Evolutionary conservation across 306 rosid genomes (phyloP).

Genomic region (Cicer cuneatum): DNA sequence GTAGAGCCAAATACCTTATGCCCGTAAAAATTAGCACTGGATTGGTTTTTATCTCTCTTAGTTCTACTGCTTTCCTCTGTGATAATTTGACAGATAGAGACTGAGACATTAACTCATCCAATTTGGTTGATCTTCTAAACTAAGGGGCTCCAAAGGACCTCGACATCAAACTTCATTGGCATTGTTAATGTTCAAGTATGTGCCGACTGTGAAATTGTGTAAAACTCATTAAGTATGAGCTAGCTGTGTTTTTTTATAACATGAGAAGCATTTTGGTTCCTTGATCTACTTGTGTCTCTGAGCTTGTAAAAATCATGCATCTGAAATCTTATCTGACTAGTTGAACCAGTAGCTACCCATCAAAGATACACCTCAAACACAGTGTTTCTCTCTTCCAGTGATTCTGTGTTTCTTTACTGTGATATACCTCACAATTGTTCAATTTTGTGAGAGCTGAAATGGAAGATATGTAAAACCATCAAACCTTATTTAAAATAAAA

Average conservation of each 20-base stretch:
- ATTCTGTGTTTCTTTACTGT: conserved; percentile 29
- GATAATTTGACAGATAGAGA: background rate
- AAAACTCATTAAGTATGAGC: background rate
- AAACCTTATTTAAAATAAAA: conserved; percentile 40
- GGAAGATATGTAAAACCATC: conserved; percentile 33
- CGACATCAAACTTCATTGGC: background rate
- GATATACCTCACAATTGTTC: conserved; percentile 40
- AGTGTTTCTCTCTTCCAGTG: conserved; percentile 36
- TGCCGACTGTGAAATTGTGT: background rate
- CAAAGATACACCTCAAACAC: conserved; percentile 43
- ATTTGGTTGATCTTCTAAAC: background rate
- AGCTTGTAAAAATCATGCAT: conserved; percentile 91
- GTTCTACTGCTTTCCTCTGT: no score
- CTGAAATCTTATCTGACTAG: conserved; percentile 84
- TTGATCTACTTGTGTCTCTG: conserved; percentile 70
- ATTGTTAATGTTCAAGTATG: no score
- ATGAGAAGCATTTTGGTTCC: conserved; percentile 46
- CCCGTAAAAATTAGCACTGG: no score
- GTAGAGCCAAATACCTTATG: no score
- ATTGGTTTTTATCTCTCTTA: no score
- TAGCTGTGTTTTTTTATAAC: background rate
- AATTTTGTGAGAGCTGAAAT: conserved; percentile 39
- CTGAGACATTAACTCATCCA: background rate
- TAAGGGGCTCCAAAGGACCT: background rate
- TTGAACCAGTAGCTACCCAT: conserved; percentile 80